Evolutionary conservation across 2,329 filamentous ascomycete genomes (phyloP).

Genomic region (Phaeosphaeriaceae sp.): DNA sequence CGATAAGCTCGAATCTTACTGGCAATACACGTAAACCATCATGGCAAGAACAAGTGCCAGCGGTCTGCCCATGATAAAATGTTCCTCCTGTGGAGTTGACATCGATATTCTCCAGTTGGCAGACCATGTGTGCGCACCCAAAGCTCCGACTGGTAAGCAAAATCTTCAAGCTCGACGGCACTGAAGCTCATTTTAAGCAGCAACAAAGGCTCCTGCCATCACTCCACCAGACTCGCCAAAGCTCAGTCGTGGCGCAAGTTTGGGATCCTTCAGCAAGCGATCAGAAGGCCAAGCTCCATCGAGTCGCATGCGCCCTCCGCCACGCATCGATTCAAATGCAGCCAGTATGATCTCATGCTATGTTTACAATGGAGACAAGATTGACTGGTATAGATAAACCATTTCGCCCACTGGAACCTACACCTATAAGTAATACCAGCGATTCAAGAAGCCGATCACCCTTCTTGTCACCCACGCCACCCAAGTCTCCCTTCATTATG

Average conservation of each 20-base stretch:
- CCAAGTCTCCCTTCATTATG: slow-evolving; percentile 37
- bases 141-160: slow-evolving; percentile 52
- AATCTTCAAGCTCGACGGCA: background rate
- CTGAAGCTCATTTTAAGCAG: slow-evolving; percentile 19
- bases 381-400: slow-evolving; percentile 44
- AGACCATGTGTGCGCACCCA: slow-evolving; percentile 74
- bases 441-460: slow-evolving; percentile 33
- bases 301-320: slow-evolving; percentile 57
- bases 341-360: slow-evolving; percentile 60
- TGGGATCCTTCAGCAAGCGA: slow-evolving; percentile 37
- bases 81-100: slow-evolving; percentile 56
- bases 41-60: slow-evolving; percentile 44
- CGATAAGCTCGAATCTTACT: background rate
- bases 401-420: slow-evolving; percentile 36
- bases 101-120: slow-evolving; percentile 88
- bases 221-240: slow-evolving; percentile 16
- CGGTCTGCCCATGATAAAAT: slow-evolving; percentile 48
- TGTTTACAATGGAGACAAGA: background rate
- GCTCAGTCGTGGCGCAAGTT: slow-evolving; percentile 43
- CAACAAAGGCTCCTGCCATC: slow-evolving; percentile 13
- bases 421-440: slow-evolving; percentile 37
- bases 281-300: slow-evolving; percentile 44
- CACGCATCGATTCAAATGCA: slow-evolving; percentile 63
- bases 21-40: slow-evolving; percentile 11
- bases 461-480: slow-evolving; percentile 22